These are phyloP conservation scores for Linnemannia zychae DNA, from an alignment of 192 early-diverging fungal species.

Conservation along the genomic window DNA sequence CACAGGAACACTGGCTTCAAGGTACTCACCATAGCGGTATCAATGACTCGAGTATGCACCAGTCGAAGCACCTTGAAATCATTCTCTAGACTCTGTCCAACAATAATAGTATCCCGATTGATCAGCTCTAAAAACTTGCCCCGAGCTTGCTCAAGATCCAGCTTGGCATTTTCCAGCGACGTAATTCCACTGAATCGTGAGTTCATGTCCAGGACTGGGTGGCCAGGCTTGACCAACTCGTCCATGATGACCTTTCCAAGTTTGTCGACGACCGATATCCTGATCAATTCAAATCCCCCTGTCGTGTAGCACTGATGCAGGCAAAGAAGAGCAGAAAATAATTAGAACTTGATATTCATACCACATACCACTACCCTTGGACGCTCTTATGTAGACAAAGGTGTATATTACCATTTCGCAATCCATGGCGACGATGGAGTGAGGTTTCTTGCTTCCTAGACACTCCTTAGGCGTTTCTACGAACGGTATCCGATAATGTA, in stretches of 20 bases:
- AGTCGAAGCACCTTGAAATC: slow-evolving; percentile 48
- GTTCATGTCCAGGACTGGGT: slow-evolving; percentile 74
- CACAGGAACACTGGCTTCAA: too few species aligned
- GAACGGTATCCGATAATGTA: slow-evolving; percentile 63
- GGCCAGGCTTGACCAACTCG: slow-evolving; percentile 68
- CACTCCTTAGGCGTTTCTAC: slow-evolving; percentile 50
- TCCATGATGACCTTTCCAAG: slow-evolving; percentile 66
- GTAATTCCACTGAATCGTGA: slow-evolving; percentile 68
- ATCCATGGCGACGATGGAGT: slow-evolving; percentile 70
- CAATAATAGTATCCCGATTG: slow-evolving; percentile 66
- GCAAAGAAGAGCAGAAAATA: neutral
- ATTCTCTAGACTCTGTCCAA: slow-evolving; percentile 71
- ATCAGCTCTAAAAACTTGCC: slow-evolving; percentile 58
- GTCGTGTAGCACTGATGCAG: slow-evolving; percentile 70
- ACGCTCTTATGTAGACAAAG: neutral
- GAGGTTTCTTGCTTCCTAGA: neutral
- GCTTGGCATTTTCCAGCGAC: slow-evolving; percentile 60
- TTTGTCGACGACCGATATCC: slow-evolving; percentile 68
- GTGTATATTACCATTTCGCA: slow-evolving; percentile 75
- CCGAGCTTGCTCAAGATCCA: slow-evolving; percentile 61
- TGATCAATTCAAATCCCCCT: slow-evolving; percentile 75
- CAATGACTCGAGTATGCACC: slow-evolving; percentile 56
- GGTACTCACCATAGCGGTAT: slow-evolving; percentile 58
- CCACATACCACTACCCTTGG: neutral
- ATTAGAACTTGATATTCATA: neutral